Percentiles rank a stretch among this genome's conserved stretches.
phyloP scores from a whole-genome alignment of 108 stramenopile genomes.

The Cylindrotheca fusiformis region DNA sequence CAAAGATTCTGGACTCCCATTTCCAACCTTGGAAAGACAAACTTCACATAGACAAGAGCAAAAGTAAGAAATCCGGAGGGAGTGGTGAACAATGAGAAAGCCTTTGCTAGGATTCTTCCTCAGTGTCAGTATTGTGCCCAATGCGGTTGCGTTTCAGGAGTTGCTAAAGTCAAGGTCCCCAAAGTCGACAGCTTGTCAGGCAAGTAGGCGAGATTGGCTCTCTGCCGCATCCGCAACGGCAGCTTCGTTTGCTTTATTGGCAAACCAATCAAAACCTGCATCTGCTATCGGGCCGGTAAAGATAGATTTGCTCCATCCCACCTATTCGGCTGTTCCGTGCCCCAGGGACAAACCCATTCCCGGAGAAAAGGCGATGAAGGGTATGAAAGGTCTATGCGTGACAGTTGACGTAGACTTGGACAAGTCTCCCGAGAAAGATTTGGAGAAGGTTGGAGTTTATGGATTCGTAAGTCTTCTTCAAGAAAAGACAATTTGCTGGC shows the following conservation, averaged over 20 bases:
- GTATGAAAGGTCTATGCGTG: conserved; percentile 88
- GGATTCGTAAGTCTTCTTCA: conserved; percentile 49
- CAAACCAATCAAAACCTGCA: conserved; percentile 11
- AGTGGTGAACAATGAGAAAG: too few species aligned
- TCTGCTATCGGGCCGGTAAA: conserved; percentile 87
- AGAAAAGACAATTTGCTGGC: too few species aligned
- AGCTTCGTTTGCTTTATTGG: background rate
- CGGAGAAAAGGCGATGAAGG: conserved; percentile 94
- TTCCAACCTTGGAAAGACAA: too few species aligned
- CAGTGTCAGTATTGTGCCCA: too few species aligned
- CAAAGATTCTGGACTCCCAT: too few species aligned
- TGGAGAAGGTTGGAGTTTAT: conserved; percentile 82
- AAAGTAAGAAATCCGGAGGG: too few species aligned
- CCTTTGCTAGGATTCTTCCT: too few species aligned
- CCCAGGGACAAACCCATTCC: conserved; percentile 87
- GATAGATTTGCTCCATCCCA: conserved; percentile 64
- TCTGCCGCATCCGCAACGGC: background rate
- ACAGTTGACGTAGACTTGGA: conserved; percentile 70
- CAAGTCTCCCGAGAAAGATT: conserved; percentile 43
- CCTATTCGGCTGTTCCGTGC: conserved; percentile 74
- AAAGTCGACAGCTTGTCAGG: too few species aligned
- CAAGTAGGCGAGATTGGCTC: background rate
- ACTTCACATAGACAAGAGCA: too few species aligned
- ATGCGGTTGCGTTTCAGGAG: too few species aligned
- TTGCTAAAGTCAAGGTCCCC: too few species aligned